phyloP scores from a whole-genome alignment of 331 rosid species.

The Quercus phellos region DNA sequence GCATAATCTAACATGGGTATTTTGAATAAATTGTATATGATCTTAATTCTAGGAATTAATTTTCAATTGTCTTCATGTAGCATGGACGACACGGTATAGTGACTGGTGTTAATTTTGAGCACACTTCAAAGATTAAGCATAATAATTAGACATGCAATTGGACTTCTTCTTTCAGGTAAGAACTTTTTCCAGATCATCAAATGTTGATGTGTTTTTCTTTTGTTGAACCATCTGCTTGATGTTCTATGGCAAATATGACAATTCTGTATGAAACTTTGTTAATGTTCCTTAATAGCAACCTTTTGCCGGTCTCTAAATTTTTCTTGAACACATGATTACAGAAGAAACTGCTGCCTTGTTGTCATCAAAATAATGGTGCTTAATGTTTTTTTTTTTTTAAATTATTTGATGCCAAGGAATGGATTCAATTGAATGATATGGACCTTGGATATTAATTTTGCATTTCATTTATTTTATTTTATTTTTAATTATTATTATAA shows the following conservation, averaged over 20 bases:
- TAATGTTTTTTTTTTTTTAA: no score
- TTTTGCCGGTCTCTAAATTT: no score
- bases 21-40: background rate
- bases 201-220: background rate
- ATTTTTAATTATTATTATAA: no score
- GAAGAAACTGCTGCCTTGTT: no score
- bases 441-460: no score
- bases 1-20: background rate
- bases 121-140: conserved; percentile 39
- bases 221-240: conserved; percentile 11
- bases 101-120: conserved; percentile 55
- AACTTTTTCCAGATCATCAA: conserved; percentile 10
- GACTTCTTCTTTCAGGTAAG: conserved; percentile 74
- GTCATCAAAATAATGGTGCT: no score
- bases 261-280: background rate
- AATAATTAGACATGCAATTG: conserved; percentile 65
- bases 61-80: conserved; percentile 35
- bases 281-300: background rate
- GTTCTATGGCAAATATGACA: background rate
- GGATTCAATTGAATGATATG: no score
- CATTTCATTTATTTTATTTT: no score
- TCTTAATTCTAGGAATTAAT: conserved; percentile 5
- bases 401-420: no score
- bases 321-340: no score
- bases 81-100: conserved; percentile 59